Evolutionary conservation across 345 rosid genomes (phyloP).

Genomic region (Salix purpurea): DNA sequence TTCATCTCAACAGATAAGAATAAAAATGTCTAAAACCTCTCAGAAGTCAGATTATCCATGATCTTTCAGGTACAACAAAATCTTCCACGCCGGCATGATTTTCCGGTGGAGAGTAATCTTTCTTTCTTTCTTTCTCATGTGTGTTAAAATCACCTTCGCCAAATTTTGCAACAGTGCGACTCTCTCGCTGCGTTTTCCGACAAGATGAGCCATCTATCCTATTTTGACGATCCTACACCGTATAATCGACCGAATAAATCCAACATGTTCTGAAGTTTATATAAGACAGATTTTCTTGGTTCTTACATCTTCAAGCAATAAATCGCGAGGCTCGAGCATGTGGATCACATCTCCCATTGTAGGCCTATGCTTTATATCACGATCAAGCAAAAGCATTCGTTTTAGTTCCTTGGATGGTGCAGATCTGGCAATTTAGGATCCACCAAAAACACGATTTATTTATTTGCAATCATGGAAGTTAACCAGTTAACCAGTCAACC

Average conservation of each 20-base stretch:
- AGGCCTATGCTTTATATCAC: constrained; percentile 53
- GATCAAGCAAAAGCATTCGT: constrained; percentile 56
- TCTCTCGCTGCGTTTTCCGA: constrained; percentile 8
- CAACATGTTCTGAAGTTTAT: background rate
- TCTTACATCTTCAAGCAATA: constrained; percentile 51
- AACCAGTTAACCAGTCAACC: constrained; percentile 75
- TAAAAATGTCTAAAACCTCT: background rate
- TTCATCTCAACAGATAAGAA: background rate
- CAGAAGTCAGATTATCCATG: background rate
- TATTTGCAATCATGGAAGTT: constrained; percentile 57
- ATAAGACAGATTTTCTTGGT: background rate
- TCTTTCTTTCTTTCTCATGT: constrained; percentile 8
- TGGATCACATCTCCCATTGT: constrained; percentile 65
- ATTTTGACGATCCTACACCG: constrained; percentile 27
- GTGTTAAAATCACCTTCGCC: background rate
- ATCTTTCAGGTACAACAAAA: background rate
- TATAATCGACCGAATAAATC: background rate
- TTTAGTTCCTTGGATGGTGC: constrained; percentile 57
- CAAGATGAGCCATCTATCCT: constrained; percentile 17
- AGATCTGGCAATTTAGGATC: constrained; percentile 54
- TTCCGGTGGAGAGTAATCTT: constrained; percentile 18
- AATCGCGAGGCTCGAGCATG: constrained; percentile 74
- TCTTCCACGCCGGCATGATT: background rate
- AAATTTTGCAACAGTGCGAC: constrained; percentile 1
- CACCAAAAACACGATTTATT: constrained; percentile 38